phyloP scores from a whole-genome alignment of 2,329 filamentous ascomycete species.

The Colletotrichum truncatum region DNA sequence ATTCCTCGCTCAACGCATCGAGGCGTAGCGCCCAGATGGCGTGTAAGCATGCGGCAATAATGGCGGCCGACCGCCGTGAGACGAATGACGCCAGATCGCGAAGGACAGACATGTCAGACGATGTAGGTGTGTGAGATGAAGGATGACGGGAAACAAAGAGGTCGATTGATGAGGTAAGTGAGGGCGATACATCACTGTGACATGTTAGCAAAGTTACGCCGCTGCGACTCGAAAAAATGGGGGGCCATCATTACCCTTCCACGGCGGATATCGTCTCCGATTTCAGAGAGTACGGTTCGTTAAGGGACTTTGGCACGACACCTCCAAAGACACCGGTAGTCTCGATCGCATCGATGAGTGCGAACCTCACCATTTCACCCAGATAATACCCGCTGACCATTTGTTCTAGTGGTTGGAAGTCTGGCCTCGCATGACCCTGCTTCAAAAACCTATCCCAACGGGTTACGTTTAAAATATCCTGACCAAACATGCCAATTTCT shows the following conservation, averaged over 20 bases:
- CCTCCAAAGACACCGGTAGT: slow-evolving; percentile 65
- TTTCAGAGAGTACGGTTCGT: slow-evolving; percentile 64
- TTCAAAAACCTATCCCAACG: slow-evolving; percentile 68
- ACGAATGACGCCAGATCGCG: slow-evolving; percentile 63
- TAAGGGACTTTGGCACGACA: slow-evolving; percentile 62
- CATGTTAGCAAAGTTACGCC: background rate
- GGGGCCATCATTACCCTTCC: slow-evolving; percentile 57
- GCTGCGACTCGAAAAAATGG: background rate
- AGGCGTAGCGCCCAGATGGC: slow-evolving; percentile 67
- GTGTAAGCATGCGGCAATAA: slow-evolving; percentile 67
- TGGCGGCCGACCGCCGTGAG: slow-evolving; percentile 65
- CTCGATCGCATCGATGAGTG: slow-evolving; percentile 66
- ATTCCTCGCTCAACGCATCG: slow-evolving; percentile 50
- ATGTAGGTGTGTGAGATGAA: slow-evolving; percentile 48
- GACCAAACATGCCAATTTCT: slow-evolving; percentile 73
- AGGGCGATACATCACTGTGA: slow-evolving; percentile 53
- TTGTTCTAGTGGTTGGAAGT: slow-evolving; percentile 71
- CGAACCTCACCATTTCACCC: slow-evolving; percentile 69
- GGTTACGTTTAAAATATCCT: slow-evolving; percentile 65
- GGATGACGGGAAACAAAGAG: slow-evolving; percentile 62
- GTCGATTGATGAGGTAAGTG: slow-evolving; percentile 53
- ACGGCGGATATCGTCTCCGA: slow-evolving; percentile 69
- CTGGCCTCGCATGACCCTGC: slow-evolving; percentile 60
- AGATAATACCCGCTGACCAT: slow-evolving; percentile 73
- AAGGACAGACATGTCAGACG: slow-evolving; percentile 60